Evolutionary conservation across 139 green algal species (phyloP).

Genomic region (Chlorella sorokiniana): DNA sequence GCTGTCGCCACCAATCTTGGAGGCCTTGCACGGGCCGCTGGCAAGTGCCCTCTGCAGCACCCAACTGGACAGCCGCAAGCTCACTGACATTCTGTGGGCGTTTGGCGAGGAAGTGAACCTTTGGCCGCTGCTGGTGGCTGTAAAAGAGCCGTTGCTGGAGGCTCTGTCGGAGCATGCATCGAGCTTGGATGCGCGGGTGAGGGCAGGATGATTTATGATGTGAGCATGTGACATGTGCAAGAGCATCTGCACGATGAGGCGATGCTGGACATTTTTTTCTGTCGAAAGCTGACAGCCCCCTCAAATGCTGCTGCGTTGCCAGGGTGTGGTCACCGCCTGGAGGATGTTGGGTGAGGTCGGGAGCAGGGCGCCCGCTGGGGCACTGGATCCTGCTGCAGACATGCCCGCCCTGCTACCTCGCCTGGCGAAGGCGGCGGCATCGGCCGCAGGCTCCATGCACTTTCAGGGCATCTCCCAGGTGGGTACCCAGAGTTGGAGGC

Average conservation of each 20-base stretch:
- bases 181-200: not conserved
- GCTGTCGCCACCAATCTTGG: not conserved
- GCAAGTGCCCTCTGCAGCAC: not conserved
- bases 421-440: not conserved
- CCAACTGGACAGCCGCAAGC: not conserved
- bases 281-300: not conserved
- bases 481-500: too few relatives aligned
- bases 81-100: not conserved
- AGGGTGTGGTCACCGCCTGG: not conserved
- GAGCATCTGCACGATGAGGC: not conserved
- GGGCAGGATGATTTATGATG: not conserved
- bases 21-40: slow-evolving; percentile 5
- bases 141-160: not conserved
- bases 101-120: not conserved
- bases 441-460: not conserved
- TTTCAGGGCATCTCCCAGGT: not conserved
- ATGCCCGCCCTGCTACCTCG: slow-evolving; percentile 3
- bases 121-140: not conserved
- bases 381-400: not conserved
- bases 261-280: not conserved
- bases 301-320: not conserved
- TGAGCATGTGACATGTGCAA: not conserved
- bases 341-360: not conserved
- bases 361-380: not conserved
- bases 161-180: slow-evolving; percentile 1